Evolutionary conservation across 2,329 filamentous ascomycete species (phyloP), one percentile per base, ranked within the genome.

Genomic region (Pezicula radicicola): DNA sequence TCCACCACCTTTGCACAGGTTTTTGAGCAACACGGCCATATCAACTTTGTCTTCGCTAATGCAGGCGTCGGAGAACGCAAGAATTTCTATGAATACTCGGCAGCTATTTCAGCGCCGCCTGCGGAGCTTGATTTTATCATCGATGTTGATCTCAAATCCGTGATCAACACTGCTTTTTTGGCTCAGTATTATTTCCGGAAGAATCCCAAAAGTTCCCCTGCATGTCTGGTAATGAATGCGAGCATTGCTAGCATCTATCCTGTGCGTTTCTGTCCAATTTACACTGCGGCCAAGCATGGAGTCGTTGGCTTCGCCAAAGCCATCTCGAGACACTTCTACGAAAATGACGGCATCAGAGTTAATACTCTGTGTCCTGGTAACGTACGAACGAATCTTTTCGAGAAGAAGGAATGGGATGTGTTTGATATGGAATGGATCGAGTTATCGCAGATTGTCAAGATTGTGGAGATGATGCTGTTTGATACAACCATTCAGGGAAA

Each of bases 11-110:
- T 49, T 27, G 36, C 42, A 21, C 36, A 43, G 47, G 47, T 49
- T n/a, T 21, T 49, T 27, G 12, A 19, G 13, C 27, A 42, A 18
- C 15, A 49, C 27, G 28, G 13, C 7, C 27, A 19, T n/a, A 40
- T 51, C 5, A 39, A 51, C 50, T 54, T 54, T 19, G 52, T 54
- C 43, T 54, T 54, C 41, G 52, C 50, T 13, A 54, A 54, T 37
- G 52, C 52, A 13, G 52, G 52, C 12, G 36, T 54, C 35, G 52
- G 18, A 16, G 52, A 53, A 21, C 19, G 40, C 33, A 40, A n/a
- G 19, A 51, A 55, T 25, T 55, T 55, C 46, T 55, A 55, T 21
- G 21, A 30, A 13, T 21, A 54, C 19, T 28, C 36, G 15, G 47
- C 42, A 28, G n/a, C 10, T 6, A 27, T 19, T 43, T 18, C 8